Evolutionary conservation across 352 stramenopile genomes (phyloP).

Genomic region (Phytophthora pistaciae): DNA sequence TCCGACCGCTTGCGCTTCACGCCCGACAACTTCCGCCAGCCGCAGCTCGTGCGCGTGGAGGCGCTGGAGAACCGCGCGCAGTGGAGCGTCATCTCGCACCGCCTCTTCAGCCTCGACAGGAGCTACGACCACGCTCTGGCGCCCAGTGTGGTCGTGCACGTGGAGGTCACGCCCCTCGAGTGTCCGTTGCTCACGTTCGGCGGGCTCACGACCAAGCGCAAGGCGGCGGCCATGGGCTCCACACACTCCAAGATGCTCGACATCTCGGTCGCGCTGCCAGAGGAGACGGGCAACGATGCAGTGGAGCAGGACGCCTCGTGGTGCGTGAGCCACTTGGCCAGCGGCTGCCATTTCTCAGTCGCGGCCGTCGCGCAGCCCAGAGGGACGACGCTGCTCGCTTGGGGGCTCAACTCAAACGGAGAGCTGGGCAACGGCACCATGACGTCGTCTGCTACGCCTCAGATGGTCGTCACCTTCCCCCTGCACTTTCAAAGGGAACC

Average conservation of each 20-base stretch:
- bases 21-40: slow-evolving; percentile 58
- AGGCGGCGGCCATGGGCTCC: slow-evolving; percentile 45
- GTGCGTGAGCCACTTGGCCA: slow-evolving; percentile 67
- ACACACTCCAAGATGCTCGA: slow-evolving; percentile 40
- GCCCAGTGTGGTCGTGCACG: slow-evolving; percentile 62
- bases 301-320: slow-evolving; percentile 31
- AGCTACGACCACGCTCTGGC: slow-evolving; percentile 65
- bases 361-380: slow-evolving; percentile 50
- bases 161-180: slow-evolving; percentile 40
- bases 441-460: slow-evolving; percentile 46
- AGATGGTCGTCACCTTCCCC: slow-evolving; percentile 41
- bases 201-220: slow-evolving; percentile 51
- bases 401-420: slow-evolving; percentile 64
- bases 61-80: slow-evolving; percentile 52
- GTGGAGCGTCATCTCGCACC: slow-evolving; percentile 65
- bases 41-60: slow-evolving; percentile 75
- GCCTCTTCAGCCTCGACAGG: slow-evolving; percentile 71
- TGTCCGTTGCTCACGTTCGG: slow-evolving; percentile 59
- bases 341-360: slow-evolving; percentile 70
- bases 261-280: slow-evolving; percentile 30
- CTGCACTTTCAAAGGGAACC: slow-evolving; percentile 49
- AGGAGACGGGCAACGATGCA: slow-evolving; percentile 7
- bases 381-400: slow-evolving; percentile 53
- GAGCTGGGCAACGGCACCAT: slow-evolving; percentile 67
- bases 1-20: slow-evolving; percentile 81